Conservation (phyloP, 1,284 basidiomycete genomes). For the Porodaedalea pini region DNA sequence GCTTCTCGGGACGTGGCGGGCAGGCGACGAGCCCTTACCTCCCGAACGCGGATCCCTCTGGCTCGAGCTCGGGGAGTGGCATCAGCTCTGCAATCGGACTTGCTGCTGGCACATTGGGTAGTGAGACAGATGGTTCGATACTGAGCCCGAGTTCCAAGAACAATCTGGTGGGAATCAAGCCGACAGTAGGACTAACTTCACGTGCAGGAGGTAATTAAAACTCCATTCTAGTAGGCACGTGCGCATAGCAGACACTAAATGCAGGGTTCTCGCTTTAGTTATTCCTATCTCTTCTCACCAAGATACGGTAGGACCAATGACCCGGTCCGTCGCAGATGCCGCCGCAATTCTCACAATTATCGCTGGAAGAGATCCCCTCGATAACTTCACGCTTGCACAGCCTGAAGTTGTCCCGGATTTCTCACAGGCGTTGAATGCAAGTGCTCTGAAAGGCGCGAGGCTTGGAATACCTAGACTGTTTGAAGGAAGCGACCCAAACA, state of each 20-base stretch:
- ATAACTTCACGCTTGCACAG: conserved; percentile 43
- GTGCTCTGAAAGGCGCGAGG: conserved; percentile 37
- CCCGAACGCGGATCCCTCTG: conserved; percentile 35
- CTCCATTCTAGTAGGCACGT: not conserved
- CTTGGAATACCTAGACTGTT: conserved; percentile 40
- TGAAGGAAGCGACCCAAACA: conserved; percentile 24
- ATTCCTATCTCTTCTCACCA: conserved; percentile 49
- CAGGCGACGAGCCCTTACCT: conserved; percentile 39
- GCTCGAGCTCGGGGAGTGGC: conserved; percentile 25
- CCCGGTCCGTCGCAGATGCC: conserved; percentile 44
- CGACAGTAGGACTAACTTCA: conserved; percentile 49
- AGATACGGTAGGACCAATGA: conserved; percentile 49
- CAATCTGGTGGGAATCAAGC: conserved; percentile 51
- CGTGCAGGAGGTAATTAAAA: conserved; percentile 40
- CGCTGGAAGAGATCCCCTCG: conserved; percentile 42
- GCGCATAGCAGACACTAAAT: not conserved
- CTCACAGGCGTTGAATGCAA: conserved; percentile 33
- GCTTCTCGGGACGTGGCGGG: conserved; percentile 41
- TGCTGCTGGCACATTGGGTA: conserved; percentile 24
- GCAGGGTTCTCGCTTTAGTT: conserved; percentile 30
- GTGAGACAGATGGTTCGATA: conserved; percentile 27
- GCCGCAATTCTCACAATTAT: conserved; percentile 42
- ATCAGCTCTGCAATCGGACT: conserved; percentile 23
- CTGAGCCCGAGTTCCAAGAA: conserved; percentile 35
- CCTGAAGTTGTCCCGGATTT: conserved; percentile 38